Evolutionary conservation across 805 yeast genomes (phyloP).

Genomic region (Tetrapisispora arboricola): DNA sequence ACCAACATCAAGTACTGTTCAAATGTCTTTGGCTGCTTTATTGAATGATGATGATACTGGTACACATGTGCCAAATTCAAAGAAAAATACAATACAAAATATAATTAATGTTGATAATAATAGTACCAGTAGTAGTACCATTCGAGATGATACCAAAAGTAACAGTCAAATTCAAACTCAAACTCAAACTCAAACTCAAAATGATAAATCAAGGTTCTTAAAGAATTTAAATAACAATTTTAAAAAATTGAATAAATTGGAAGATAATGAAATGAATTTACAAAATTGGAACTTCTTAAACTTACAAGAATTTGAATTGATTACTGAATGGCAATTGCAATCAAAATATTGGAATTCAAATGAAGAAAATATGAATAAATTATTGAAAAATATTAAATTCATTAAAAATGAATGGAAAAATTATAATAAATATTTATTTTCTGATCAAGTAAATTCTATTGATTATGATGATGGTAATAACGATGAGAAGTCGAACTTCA

Average conservation of each 20-base stretch:
- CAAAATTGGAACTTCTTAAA: constrained; percentile 29
- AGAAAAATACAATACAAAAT: background rate
- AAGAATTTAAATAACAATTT: constrained; percentile 14
- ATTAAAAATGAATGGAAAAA: constrained; percentile 20
- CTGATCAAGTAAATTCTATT: background rate
- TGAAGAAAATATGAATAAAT: constrained; percentile 1
- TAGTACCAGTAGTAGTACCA: background rate
- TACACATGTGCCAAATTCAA: constrained; percentile 2
- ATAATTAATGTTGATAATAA: background rate
- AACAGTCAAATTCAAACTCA: background rate
- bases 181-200: too few species aligned
- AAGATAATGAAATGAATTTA: constrained; percentile 17
- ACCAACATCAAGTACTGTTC: too few species aligned
- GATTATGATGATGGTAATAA: too few species aligned
- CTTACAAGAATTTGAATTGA: constrained; percentile 29
- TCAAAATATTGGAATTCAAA: constrained; percentile 16
- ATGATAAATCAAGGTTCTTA: constrained; percentile 9
- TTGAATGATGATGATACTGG: constrained; percentile 23
- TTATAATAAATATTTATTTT: constrained; percentile 8
- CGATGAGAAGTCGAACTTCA: too few species aligned
- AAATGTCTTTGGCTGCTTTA: constrained; percentile 26
- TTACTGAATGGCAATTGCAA: constrained; percentile 27
- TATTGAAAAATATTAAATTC: constrained; percentile 14
- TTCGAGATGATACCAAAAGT: background rate
- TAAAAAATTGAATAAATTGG: constrained; percentile 14